Evolutionary conservation across 2,329 filamentous ascomycete genomes (phyloP), one percentile per base, ranked within the genome.

Genomic region (Elsinoe fawcettii): DNA sequence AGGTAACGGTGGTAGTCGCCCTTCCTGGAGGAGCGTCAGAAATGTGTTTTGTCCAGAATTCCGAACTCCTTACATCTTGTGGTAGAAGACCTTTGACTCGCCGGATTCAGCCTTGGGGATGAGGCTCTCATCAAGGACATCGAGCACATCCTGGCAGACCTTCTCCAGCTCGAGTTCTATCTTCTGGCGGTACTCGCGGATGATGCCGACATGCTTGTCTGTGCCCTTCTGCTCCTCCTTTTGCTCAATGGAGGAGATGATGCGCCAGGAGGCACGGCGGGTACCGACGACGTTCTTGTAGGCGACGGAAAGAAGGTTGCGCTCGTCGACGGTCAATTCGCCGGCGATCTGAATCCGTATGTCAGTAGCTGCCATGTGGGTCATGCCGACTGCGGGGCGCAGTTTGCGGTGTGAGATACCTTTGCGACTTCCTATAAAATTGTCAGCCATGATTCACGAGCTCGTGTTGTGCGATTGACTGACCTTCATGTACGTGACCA

Each of bases 211-310:
- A 77, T 97, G 92, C 82, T 93, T 92, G 71, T 95, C 90, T 66
- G 87, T 90, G 73, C 92, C 92, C 85, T 96, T 97, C 74, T 90
- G 93, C 80, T 97, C 92, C 82, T 97, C 92, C 86, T 97, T 97
- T 79, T 97, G 92, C 82, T 97, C 92, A 77, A 99, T 97, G 73
- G 93, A 97, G 73, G 91, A 95, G 79, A 99, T 95, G 78, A 99
- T 97, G 79, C 92, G 86, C 92, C 92, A 99, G 69, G 90, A 96
- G 73, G 92, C 92, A 85, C 93, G 92, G 76, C 92, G 87, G 73
- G 93, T 95, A 70, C 93, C 92, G 70, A 99, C 90, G 61, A 99
- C 93, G 79, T 99, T 99, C 88, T 99, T 99, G 87, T 99, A 99
- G 74, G 92, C 92, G 71, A 97, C 93, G 65, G 90, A 96, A 66